Evolutionary conservation across 139 green algal species (phyloP).

Genomic region (Volvox reticuliferus): DNA sequence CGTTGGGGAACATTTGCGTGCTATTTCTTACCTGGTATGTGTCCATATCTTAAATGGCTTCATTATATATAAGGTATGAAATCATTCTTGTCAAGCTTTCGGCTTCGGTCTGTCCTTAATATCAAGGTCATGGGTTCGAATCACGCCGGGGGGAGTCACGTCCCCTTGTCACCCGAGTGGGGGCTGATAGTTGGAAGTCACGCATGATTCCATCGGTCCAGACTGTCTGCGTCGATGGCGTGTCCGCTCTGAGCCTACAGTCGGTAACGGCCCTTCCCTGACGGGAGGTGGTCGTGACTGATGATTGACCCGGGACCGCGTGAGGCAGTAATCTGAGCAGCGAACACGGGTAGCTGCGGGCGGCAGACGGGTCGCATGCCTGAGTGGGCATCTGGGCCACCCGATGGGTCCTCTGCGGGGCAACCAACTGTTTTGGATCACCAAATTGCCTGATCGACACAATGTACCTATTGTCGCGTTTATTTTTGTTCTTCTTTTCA

Average conservation of each 20-base stretch:
- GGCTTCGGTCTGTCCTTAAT: background rate
- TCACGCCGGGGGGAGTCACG: slow-evolving; percentile 3
- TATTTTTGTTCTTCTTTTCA: too few relatives aligned
- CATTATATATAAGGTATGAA: background rate
- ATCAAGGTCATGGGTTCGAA: background rate
- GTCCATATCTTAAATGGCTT: too few relatives aligned
- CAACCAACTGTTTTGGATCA: background rate
- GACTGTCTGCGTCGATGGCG: background rate
- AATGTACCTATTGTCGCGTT: too few relatives aligned
- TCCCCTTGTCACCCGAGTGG: slow-evolving; percentile 4
- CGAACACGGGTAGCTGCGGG: slow-evolving; percentile 32
- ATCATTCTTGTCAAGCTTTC: background rate
- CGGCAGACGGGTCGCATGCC: slow-evolving; percentile 32
- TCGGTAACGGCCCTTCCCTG: slow-evolving; percentile 1
- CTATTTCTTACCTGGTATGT: too few relatives aligned
- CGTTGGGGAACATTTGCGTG: too few relatives aligned
- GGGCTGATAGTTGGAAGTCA: background rate
- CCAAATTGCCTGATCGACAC: background rate
- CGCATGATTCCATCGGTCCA: background rate
- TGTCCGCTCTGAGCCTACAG: slow-evolving; percentile 15
- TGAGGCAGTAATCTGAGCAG: slow-evolving; percentile 40
- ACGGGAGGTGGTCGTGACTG: background rate
- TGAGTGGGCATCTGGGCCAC: slow-evolving; percentile 4
- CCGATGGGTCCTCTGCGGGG: background rate
- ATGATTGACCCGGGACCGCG: slow-evolving; percentile 2